phyloP scores from a whole-genome alignment of 768 basidiomycete genomes.

The Boletus speciosus region DNA sequence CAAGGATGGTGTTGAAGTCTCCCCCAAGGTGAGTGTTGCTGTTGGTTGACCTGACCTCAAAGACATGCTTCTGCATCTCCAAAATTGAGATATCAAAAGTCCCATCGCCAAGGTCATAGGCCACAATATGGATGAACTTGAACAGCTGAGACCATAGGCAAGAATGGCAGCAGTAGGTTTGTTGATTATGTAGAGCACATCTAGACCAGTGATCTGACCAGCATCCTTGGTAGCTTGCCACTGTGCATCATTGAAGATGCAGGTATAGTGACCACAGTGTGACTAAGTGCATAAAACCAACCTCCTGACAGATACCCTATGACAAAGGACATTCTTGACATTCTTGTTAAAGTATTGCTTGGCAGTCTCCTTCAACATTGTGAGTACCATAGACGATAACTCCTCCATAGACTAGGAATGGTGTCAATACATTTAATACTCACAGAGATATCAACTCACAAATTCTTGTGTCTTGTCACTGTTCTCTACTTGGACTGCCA shows the following conservation, averaged over 20 bases:
- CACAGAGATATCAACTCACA: constrained; percentile 42
- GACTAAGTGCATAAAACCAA: constrained; percentile 38
- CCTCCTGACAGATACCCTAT: neutral
- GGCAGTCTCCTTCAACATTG: constrained; percentile 97
- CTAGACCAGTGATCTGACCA: constrained; percentile 94
- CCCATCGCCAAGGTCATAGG: constrained; percentile 97
- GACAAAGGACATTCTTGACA: constrained; percentile 69
- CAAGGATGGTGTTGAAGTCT: constrained; percentile 91
- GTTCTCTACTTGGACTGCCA: constrained; percentile 81
- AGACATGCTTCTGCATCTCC: constrained; percentile 99
- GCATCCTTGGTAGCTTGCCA: constrained; percentile 97
- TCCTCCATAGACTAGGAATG: constrained; percentile 72
- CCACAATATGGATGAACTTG: constrained; percentile 85
- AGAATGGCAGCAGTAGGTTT: constrained; percentile 98
- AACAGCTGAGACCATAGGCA: constrained; percentile 92
- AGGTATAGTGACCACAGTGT: constrained; percentile 92
- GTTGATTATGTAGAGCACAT: constrained; percentile 97
- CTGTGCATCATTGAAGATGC: constrained; percentile 99
- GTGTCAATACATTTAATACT: constrained; percentile 4
- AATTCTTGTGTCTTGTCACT: constrained; percentile 79
- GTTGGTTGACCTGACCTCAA: constrained; percentile 99
- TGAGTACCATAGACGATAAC: constrained; percentile 81
- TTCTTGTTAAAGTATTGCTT: constrained; percentile 90
- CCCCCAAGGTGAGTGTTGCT: constrained; percentile 97
- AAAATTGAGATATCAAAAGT: constrained; percentile 99